A percentile compares a stretch with the other conserved stretches of the same genome.
Evolutionary conservation across 306 rosid genomes (phyloP).

Genomic region (Comarum palustre): DNA sequence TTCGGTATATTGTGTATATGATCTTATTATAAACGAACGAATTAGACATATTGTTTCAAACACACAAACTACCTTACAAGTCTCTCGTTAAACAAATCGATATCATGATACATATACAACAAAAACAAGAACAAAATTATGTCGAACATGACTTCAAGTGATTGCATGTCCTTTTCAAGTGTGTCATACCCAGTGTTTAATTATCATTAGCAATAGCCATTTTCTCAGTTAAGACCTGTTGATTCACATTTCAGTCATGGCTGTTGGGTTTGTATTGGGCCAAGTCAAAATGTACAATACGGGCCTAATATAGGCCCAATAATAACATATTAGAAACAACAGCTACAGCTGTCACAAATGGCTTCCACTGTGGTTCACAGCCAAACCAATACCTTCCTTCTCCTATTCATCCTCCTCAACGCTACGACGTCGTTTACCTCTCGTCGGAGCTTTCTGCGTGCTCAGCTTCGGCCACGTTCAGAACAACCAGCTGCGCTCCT

Average conservation of each 20-base stretch:
- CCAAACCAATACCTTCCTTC: constrained; percentile 15
- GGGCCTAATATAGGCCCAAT: not conserved
- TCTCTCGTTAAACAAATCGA: not conserved
- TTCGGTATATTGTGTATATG: not conserved
- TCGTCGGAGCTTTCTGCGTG: constrained; percentile 73
- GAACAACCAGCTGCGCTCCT: constrained; percentile 46
- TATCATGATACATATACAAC: not conserved
- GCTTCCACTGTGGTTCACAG: constrained; percentile 40
- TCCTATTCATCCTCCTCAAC: constrained; percentile 37
- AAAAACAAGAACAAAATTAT: not conserved
- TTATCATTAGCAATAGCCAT: not conserved
- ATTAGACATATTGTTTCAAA: not conserved
- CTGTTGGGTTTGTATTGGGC: not conserved
- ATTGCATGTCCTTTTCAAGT: not conserved
- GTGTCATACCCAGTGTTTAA: not conserved
- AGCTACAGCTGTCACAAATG: constrained; percentile 30
- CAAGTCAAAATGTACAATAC: constrained; percentile 16
- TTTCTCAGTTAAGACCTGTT: not conserved
- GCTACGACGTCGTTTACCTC: constrained; percentile 72
- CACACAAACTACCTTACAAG: not conserved
- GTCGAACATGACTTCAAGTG: not conserved
- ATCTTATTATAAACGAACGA: not conserved
- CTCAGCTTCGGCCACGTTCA: constrained; percentile 58
- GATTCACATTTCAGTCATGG: not conserved
- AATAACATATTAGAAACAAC: not conserved